Percentiles rank a stretch among this genome's conserved stretches.
Evolutionary conservation across 2,329 filamentous ascomycete species (phyloP).

Genomic region (Ceratocystis cacaofunesta): DNA sequence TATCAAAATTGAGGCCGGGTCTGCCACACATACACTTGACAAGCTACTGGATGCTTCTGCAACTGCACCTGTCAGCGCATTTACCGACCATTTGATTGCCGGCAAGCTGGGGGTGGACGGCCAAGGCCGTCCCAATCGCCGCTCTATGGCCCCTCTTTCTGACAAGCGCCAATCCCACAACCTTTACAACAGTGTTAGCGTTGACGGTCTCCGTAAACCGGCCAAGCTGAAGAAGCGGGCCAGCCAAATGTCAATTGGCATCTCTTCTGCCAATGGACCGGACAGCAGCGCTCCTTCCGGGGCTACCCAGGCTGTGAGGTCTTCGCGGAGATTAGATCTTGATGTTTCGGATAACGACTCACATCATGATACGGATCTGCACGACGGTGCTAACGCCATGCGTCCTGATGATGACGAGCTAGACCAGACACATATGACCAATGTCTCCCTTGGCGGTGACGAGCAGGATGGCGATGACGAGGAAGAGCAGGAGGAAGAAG

Average conservation of each 20-base stretch:
- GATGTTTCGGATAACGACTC: constrained; percentile 12
- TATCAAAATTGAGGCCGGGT: constrained; percentile 55
- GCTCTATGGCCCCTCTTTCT: constrained; percentile 22
- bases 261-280: background rate
- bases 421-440: constrained; percentile 5
- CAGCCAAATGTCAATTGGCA: constrained; percentile 14
- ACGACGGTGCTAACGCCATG: background rate
- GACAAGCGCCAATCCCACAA: constrained; percentile 29
- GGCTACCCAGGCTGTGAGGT: constrained; percentile 2
- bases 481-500: constrained; percentile 31
- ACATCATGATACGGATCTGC: constrained; percentile 16
- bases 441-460: constrained; percentile 19
- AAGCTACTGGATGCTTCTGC: constrained; percentile 84
- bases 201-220: constrained; percentile 13
- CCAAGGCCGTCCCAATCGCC: constrained; percentile 41
- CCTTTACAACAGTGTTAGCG: constrained; percentile 6
- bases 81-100: constrained; percentile 75
- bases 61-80: constrained; percentile 73
- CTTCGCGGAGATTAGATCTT: constrained; percentile 11
- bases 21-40: constrained; percentile 77
- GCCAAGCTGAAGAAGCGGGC: constrained; percentile 11
- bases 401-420: constrained; percentile 9
- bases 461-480: constrained; percentile 22
- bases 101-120: constrained; percentile 62
- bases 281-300: background rate